Conservation (phyloP, 2,329 filamentous ascomycete genomes). For the Trichoderma breve region DNA sequence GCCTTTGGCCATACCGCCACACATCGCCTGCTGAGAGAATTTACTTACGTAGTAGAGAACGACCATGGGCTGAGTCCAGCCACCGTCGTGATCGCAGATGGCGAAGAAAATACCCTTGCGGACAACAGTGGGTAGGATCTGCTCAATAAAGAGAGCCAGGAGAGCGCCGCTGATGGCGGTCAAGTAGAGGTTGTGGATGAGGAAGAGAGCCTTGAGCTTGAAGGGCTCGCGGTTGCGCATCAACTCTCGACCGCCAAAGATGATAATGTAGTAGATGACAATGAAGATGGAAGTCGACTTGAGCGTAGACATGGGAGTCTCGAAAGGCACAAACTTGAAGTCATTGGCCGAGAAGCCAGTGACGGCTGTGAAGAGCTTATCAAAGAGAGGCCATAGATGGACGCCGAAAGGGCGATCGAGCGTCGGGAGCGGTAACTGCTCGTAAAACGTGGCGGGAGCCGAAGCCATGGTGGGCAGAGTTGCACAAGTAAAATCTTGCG, state of each 20-base stretch:
- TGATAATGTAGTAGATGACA: slow-evolving; percentile 85
- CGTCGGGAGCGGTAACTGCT: slow-evolving; percentile 67
- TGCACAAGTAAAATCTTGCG: not conserved
- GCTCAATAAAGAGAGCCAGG: slow-evolving; percentile 83
- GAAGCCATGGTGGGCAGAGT: slow-evolving; percentile 34
- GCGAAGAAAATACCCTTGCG: slow-evolving; percentile 82
- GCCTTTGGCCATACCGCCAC: slow-evolving; percentile 26
- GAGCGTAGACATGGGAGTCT: slow-evolving; percentile 87
- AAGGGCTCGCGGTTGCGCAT: slow-evolving; percentile 86
- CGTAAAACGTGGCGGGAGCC: slow-evolving; percentile 42
- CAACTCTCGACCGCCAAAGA: slow-evolving; percentile 86
- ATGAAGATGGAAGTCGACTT: slow-evolving; percentile 79
- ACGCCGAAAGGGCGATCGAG: slow-evolving; percentile 91
- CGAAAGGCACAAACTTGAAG: slow-evolving; percentile 77
- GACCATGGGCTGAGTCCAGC: slow-evolving; percentile 91
- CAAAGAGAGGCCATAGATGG: slow-evolving; percentile 91
- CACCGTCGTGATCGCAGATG: slow-evolving; percentile 77
- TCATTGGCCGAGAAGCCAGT: slow-evolving; percentile 81
- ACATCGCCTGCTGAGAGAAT: not conserved
- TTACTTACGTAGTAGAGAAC: slow-evolving; percentile 89
- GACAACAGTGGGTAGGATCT: slow-evolving; percentile 79
- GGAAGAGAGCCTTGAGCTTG: slow-evolving; percentile 85
- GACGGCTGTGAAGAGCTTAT: slow-evolving; percentile 73
- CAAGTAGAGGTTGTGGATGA: slow-evolving; percentile 94
- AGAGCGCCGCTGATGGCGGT: slow-evolving; percentile 80